phyloP scores from a whole-genome alignment of 495 filamentous ascomycete genomes.

The Aspergillus sparsus region DNA sequence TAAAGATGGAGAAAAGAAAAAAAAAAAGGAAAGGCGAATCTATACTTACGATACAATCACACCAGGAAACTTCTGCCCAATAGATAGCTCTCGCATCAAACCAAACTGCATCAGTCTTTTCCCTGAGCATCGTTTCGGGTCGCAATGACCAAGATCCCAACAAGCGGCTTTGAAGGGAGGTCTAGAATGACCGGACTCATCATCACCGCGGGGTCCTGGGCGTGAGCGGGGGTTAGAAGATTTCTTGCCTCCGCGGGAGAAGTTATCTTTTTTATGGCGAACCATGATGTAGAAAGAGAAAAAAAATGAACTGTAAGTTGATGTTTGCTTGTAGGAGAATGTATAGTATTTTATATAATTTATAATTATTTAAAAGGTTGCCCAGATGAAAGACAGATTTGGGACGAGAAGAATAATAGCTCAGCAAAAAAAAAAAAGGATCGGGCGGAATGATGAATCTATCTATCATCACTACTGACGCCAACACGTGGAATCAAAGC shows the following conservation, averaged over 20 bases:
- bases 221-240: slow-evolving; percentile 52
- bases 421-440: neutral
- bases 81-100: slow-evolving; percentile 86
- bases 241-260: slow-evolving; percentile 69
- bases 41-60: slow-evolving; percentile 77
- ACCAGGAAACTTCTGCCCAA: slow-evolving; percentile 87
- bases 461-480: slow-evolving; percentile 1
- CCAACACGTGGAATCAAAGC: slow-evolving; percentile 27
- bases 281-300: slow-evolving; percentile 53
- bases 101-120: slow-evolving; percentile 90
- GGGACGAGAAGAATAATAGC: no score
- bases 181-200: slow-evolving; percentile 39
- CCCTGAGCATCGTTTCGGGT: slow-evolving; percentile 94
- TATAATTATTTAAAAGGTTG: neutral
- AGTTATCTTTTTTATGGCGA: slow-evolving; percentile 91
- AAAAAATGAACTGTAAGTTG: no score
- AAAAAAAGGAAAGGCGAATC: neutral
- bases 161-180: slow-evolving; percentile 88
- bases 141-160: slow-evolving; percentile 97
- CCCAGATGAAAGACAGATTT: neutral
- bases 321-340: no score
- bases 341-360: neutral
- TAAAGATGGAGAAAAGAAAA: neutral
- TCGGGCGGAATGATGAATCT: neutral
- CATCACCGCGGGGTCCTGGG: slow-evolving; percentile 47